Percentiles rank a stretch among this genome's conserved stretches.
These are phyloP conservation scores for Pneumocystis canis DNA, from an alignment of 1,139 yeast genomes.

Conservation along the genomic window DNA sequence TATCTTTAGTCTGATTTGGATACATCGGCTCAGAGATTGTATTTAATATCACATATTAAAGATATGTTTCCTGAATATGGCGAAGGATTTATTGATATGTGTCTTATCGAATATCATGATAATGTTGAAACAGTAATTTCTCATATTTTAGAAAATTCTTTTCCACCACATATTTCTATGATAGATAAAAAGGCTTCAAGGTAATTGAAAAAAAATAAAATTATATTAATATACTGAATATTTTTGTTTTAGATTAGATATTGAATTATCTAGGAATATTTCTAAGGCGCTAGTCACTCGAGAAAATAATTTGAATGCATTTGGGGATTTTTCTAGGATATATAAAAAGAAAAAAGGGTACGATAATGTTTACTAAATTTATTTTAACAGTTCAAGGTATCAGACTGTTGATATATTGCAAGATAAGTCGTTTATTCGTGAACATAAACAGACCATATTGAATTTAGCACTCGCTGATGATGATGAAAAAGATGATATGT, in stretches of 20 bases:
- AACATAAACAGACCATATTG: constrained; percentile 2
- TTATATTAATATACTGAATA: neutral
- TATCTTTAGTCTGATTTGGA: neutral
- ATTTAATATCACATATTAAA: constrained; percentile 4
- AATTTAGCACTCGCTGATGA: constrained; percentile 29
- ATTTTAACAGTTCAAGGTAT: neutral
- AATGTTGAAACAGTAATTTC: constrained; percentile 4
- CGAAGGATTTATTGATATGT: constrained; percentile 5
- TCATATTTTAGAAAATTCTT: constrained; percentile 4
- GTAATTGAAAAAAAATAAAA: neutral
- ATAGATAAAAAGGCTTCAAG: constrained; percentile 1
- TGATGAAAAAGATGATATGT: constrained; percentile 71
- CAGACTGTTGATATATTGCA: constrained; percentile 4
- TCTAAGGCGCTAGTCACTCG: neutral
- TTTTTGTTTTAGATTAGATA: neutral
- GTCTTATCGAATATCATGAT: neutral
- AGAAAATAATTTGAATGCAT: neutral
- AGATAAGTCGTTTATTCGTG: constrained; percentile 1
- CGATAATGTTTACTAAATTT: neutral
- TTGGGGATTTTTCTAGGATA: neutral
- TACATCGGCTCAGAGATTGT: neutral
- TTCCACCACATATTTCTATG: neutral
- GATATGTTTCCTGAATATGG: constrained; percentile 7
- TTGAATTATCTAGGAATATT: neutral
- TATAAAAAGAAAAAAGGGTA: neutral